Base-by-base conservation (phyloP, 169 alveolate genomes). In the Theileria sp. region DNA sequence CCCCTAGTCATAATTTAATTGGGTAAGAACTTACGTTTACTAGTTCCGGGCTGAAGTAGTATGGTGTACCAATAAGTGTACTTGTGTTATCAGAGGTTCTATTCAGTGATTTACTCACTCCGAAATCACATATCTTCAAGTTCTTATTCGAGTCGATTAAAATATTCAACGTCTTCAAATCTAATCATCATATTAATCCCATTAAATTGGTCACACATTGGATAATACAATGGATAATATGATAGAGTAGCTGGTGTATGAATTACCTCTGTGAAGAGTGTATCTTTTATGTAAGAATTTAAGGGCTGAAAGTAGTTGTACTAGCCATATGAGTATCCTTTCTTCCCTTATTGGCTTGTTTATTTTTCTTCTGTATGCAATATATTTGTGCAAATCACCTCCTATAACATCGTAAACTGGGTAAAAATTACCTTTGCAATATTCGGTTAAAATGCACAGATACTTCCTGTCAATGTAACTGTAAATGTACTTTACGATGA, bases 11-110 rank as follows among this genome's bases (percentile, higher is more conserved):
- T 65, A 15, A 9, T 19, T 77, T 26, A n/a, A 6, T 7, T 13
- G n/a, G n/a, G n/a, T 2, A 30, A 25, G 51, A 28, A 79, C 91
- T 6, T 36, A 85, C 91, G 72, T 72, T 77, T 38, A 99, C 97
- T 67, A 98, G 95, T 92, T 98, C 99, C 0, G 99, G 99, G 30
- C 99, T 96, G 87, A 98, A 89, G 92, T 98, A 98, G 93, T 97
- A 98, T 0, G 99, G 99, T 6, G 99, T 98, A 58, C 99, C 99
- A 44, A 97, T 96, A 89, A 95, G 91, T 15, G 99, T 97, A 66
- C 93, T 88, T 25, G 99, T 99, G 89, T 95, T 96, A 68, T 97
- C 97, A 30, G 92, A 87, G 0, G 99, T 94, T 79, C 94, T 92
- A 62, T 95, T 96, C 58, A 98, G 93, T 25, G 96, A 96, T 89